Conservation (phyloP, 176 grass and related monocot genomes). For the Cocos nucifera region DNA sequence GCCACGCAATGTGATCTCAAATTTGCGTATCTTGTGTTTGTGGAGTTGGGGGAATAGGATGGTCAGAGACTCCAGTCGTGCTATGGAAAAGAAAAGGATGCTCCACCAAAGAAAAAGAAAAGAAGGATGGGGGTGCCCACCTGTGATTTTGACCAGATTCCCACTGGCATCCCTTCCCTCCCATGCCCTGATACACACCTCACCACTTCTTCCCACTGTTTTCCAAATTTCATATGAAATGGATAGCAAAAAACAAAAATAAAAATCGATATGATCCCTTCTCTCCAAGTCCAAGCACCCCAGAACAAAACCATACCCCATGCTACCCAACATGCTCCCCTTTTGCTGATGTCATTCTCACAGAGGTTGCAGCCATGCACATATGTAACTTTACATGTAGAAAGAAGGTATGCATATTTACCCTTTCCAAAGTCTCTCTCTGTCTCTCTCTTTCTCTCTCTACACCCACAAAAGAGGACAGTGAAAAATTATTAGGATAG, state of each 20-base stretch:
- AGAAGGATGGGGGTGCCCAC: background rate
- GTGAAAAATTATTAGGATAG: constrained; percentile 25
- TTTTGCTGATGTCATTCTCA: constrained; percentile 56
- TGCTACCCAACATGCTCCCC: constrained; percentile 10
- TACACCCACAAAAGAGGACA: constrained; percentile 8
- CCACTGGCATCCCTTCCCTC: background rate
- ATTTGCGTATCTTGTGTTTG: too few relatives aligned
- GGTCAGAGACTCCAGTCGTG: background rate
- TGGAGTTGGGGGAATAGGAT: background rate
- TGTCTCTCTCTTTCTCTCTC: background rate
- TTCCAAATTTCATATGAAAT: too few relatives aligned
- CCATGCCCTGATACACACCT: background rate
- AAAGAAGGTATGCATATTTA: constrained; percentile 15
- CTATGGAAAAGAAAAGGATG: too few relatives aligned
- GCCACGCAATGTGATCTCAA: too few relatives aligned
- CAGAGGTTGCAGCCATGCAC: constrained; percentile 29
- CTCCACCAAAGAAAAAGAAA: background rate
- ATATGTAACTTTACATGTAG: constrained; percentile 25
- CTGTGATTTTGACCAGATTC: background rate
- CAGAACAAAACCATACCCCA: background rate
- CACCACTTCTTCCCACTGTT: background rate
- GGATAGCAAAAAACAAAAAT: constrained; percentile 1
- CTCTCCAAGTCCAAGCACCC: background rate
- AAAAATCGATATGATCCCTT: constrained; percentile 1
- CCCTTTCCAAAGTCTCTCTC: background rate